A percentile compares a stretch with the other conserved stretches of the same genome.
Evolutionary conservation across 495 filamentous ascomycete genomes (phyloP).

Genomic region (Podospora pseudocomata): DNA sequence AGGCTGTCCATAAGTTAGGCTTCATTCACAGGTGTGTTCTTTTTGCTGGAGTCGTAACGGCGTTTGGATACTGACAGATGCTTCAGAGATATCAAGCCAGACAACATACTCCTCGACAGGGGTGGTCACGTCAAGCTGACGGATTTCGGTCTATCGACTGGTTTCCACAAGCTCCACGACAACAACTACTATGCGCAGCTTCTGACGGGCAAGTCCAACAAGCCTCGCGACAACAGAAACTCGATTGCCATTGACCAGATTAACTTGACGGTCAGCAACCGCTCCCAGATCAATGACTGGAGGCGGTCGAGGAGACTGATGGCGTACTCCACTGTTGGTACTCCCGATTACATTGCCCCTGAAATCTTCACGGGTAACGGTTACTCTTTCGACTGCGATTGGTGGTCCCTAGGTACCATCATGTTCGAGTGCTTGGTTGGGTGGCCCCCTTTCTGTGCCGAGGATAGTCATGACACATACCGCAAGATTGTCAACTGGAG

Average conservation of each 20-base stretch:
- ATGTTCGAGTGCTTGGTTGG: conserved; percentile 99
- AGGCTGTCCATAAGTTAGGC: conserved; percentile 94
- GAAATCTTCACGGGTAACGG: conserved; percentile 97
- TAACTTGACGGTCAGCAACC: conserved; percentile 95
- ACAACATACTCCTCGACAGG: conserved; percentile 94
- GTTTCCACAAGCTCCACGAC: conserved; percentile 95
- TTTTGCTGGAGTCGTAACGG: not conserved
- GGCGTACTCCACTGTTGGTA: conserved; percentile 97
- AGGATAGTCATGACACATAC: conserved; percentile 96
- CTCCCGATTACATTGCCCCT: conserved; percentile 96
- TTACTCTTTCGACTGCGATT: conserved; percentile 95
- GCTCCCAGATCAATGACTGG: conserved; percentile 97
- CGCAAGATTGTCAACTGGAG: conserved; percentile 99
- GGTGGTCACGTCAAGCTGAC: conserved; percentile 97
- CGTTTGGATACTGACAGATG: conserved; percentile 5
- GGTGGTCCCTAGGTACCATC: conserved; percentile 98
- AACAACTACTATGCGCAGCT: conserved; percentile 97
- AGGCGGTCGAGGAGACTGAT: conserved; percentile 89
- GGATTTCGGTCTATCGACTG: conserved; percentile 96
- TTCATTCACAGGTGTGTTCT: conserved; percentile 80
- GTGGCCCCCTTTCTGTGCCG: conserved; percentile 98
- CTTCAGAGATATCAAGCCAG: conserved; percentile 87
- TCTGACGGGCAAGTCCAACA: conserved; percentile 75
- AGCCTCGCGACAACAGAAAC: conserved; percentile 67
- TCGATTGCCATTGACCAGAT: conserved; percentile 97